Evolutionary conservation across 768 basidiomycete species (phyloP).

Genomic region (Kwoniella sp.): DNA sequence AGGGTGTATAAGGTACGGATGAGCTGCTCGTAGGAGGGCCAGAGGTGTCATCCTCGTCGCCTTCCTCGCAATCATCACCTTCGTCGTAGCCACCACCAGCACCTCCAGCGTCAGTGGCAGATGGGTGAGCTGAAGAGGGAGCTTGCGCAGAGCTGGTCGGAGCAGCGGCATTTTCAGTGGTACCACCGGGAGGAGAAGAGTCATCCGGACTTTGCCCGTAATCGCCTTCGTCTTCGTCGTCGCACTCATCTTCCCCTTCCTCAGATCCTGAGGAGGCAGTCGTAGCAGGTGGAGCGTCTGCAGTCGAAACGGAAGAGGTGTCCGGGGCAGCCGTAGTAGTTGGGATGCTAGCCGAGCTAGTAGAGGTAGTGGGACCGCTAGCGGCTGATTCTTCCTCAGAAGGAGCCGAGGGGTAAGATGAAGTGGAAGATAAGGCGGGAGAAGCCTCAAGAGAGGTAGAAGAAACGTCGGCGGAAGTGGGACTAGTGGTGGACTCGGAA

Average conservation of each 20-base stretch:
- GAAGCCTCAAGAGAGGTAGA: neutral
- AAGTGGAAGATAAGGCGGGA: neutral
- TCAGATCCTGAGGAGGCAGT: neutral
- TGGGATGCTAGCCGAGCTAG: neutral
- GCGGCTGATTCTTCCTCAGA: neutral
- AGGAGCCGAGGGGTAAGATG: neutral
- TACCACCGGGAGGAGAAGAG: neutral
- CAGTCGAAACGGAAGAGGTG: neutral
- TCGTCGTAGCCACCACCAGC: neutral
- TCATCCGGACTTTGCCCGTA: neutral
- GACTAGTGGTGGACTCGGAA: neutral
- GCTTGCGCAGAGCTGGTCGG: neutral
- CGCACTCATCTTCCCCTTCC: neutral
- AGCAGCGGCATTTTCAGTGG: slow-evolving; percentile 1
- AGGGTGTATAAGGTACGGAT: no score
- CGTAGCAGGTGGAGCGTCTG: neutral
- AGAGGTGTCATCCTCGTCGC: neutral
- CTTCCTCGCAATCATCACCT: neutral
- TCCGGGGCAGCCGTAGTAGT: neutral
- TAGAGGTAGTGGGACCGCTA: neutral
- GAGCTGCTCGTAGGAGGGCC: no score
- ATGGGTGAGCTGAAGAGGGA: neutral
- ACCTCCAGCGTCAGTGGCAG: neutral
- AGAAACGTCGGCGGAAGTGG: neutral
- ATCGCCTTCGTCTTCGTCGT: neutral